Percentiles rank a stretch among this genome's conserved stretches.
Evolutionary conservation across 2,329 filamentous ascomycete genomes (phyloP).

Genomic region (Biscogniauxia marginata): DNA sequence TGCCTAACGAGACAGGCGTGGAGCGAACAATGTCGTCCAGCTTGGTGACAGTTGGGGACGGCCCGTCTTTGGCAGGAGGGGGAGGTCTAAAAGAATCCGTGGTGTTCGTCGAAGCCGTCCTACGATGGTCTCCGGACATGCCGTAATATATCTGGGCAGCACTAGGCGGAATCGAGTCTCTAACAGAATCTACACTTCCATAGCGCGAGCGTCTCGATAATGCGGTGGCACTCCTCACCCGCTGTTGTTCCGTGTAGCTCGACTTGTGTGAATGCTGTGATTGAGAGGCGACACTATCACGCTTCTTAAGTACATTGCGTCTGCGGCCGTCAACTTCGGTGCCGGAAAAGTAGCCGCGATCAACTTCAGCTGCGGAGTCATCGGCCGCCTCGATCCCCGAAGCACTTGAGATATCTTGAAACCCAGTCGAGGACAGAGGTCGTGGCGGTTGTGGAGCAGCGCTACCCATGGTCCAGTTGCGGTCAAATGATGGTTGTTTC

Average conservation of each 20-base stretch:
- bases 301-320: conserved; percentile 79
- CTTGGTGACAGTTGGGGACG: conserved; percentile 59
- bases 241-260: conserved; percentile 75
- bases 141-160: conserved; percentile 71
- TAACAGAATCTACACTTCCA: conserved; percentile 73
- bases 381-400: conserved; percentile 38
- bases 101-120: conserved; percentile 60
- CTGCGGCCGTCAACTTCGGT: conserved; percentile 72
- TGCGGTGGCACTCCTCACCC: conserved; percentile 62
- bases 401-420: conserved; percentile 43
- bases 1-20: conserved; percentile 44
- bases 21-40: conserved; percentile 47
- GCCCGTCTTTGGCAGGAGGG: conserved; percentile 52
- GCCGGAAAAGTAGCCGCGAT: conserved; percentile 91
- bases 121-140: conserved; percentile 49
- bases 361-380: conserved; percentile 61
- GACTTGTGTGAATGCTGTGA: conserved; percentile 70
- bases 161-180: conserved; percentile 60
- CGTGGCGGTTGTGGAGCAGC: conserved; percentile 41
- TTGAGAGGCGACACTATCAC: conserved; percentile 59
- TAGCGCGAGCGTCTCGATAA: conserved; percentile 74
- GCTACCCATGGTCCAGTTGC: conserved; percentile 65
- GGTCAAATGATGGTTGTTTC: conserved; percentile 68
- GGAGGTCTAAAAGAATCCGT: conserved; percentile 52
- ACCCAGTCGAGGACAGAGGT: conserved; percentile 53